Evolutionary conservation across 257 asterid species (phyloP), one percentile per base, ranked within the genome.

Genomic region (Forsythia viridissima): DNA sequence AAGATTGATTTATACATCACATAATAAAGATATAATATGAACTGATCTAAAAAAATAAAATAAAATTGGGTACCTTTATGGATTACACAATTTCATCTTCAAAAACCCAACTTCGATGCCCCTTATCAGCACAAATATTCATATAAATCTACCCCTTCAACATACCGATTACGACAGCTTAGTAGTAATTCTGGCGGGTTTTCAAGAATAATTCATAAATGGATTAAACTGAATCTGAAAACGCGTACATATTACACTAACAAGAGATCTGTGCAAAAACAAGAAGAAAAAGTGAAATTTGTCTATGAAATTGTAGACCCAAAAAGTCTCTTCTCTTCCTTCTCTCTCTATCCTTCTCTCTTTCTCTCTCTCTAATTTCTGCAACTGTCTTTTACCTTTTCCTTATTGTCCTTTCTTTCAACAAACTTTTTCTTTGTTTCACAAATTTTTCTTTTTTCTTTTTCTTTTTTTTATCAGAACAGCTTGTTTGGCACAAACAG

Each of bases 181-280:
- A 57, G 38, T 20, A 16, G 40, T 51, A 44, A n/a, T 72, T 72
- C 80, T 20, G 43, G 8, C 66, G 43, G n/a, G 40, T 46, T 13
- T 5, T 20, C 66, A 15, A 3, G 41, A 9, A 12, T 6, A 80
- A 43, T 36, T 61, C 41, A 13, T 67, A 20, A 71, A 63, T 24
- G 18, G 65, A 41, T 76, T 34, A 85, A 70, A 24, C 34, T 61
- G 38, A 65, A 71, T 78, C 76, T 10, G 48, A 48, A 79, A 84
- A 18, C 46, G 59, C 72, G 34, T 44, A 69, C 6, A 66, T 0
- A 48, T 40, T 59, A 69, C 65, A 38, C 41, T 13, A 18, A 68
- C 70, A 71, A 44, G 84, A 84, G 90, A 87, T 87, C 87, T 78
- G 67, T 78, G 63, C 80, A 76, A 36, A 43, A 51, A 70, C 79